Evolutionary conservation across 345 rosid species (phyloP), one percentile per base, ranked within the genome.

Genomic region (Draba incana): DNA sequence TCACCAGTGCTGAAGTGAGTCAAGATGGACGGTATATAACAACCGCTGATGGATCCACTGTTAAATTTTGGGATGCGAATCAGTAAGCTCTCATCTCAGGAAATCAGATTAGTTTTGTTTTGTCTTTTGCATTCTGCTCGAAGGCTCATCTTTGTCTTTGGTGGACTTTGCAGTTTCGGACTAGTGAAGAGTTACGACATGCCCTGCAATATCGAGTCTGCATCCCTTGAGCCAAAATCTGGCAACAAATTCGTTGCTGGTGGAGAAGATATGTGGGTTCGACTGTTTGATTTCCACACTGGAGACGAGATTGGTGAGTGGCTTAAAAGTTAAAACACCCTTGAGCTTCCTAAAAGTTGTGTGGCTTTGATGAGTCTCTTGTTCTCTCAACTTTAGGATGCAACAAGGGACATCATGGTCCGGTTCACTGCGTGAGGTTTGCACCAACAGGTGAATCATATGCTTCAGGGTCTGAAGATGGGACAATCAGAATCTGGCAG

Each of bases 351-450:
- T 0, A 20, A 20, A 20, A 20, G 20, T 20, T 20, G 20, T 20
- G 20, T 20, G 20, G 20, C 20, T 20, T 20, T 20, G 13, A 33
- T 48, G 12, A 1, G 33, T 33, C 1, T 50, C 41, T 27, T 38
- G 31, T 62, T 45, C 38, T 42, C 39, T 57, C 56, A 64, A 38
- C 9, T 69, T 65, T 58, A 89, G 96, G 87, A 30, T 92, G 97
- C 85, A 89, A 92, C 78, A 92, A 92, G 81, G 98, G 98, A 61
- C 98, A 92, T 77, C 98, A 89, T 13, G 98, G 98, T 77, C 97
- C 97, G 6, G 88, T 92, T 8, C 97, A 92, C 54, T 92, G 95
- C 8, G 81, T 89, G 42, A 88, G 95, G 5, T 92, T 92, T 75
- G 81, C 98, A 16, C 97, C 97, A 3, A 96, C 88, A 45, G 98